A percentile compares a stretch with the other conserved stretches of the same genome.
Conservation (phyloP, 2,329 filamentous ascomycete genomes). For the Aureobasidium uvarum region DNA sequence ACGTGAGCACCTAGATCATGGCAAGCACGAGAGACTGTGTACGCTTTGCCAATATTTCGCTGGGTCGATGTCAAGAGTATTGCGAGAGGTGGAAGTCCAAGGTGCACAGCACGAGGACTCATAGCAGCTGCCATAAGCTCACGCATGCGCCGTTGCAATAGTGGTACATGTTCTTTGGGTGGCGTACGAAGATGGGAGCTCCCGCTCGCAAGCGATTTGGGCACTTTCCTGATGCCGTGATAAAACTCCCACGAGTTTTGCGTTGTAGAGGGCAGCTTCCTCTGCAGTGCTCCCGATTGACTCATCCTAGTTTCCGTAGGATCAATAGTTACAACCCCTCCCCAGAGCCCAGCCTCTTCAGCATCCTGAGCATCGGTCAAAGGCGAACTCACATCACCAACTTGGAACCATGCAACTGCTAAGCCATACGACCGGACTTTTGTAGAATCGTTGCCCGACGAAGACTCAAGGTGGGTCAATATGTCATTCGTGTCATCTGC, state of each 20-base stretch:
- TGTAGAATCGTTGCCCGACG: conserved; percentile 41
- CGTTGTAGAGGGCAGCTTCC: conserved; percentile 72
- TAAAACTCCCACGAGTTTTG: conserved; percentile 88
- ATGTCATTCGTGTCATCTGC: conserved; percentile 65
- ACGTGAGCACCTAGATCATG: conserved; percentile 86
- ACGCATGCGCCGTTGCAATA: conserved; percentile 63
- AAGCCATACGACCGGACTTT: conserved; percentile 31
- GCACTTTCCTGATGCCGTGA: conserved; percentile 67
- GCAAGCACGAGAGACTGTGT: conserved; percentile 71
- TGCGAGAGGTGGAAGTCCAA: conserved; percentile 83
- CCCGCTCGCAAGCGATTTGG: conserved; percentile 55
- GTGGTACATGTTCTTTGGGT: conserved; percentile 46
- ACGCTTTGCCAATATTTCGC: conserved; percentile 88
- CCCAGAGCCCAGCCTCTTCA: conserved; percentile 73
- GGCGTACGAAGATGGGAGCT: conserved; percentile 45
- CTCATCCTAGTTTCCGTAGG: conserved; percentile 84
- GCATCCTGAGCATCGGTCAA: conserved; percentile 51
- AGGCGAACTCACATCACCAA: conserved; percentile 66
- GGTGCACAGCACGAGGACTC: conserved; percentile 78
- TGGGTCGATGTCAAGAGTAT: conserved; percentile 89
- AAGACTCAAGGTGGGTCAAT: conserved; percentile 19
- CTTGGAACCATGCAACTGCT: conserved; percentile 84
- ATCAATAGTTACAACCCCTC: conserved; percentile 81
- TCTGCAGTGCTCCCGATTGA: conserved; percentile 83
- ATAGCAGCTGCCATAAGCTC: conserved; percentile 87